Evolutionary conservation across 225 moss, liverwort and hornwort species (phyloP).

Genomic region (Straminergon stramineum): DNA sequence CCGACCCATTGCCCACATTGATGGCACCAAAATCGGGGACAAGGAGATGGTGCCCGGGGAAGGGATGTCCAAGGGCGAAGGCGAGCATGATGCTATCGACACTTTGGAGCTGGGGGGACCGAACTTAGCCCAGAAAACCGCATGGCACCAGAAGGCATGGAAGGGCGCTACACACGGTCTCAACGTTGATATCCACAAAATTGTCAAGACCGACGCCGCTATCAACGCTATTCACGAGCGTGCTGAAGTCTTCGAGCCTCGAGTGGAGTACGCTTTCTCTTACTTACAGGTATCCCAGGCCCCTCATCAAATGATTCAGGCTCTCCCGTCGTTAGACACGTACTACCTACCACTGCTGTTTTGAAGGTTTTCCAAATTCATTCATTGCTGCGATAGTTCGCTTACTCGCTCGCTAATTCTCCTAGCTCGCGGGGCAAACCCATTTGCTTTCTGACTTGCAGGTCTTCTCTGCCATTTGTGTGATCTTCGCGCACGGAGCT

Average conservation of each 20-base stretch:
- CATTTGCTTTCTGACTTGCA: background rate
- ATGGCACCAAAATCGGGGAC: background rate
- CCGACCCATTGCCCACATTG: conserved; percentile 13
- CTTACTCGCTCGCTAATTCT: background rate
- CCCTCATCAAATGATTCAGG: background rate
- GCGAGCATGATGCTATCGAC: background rate
- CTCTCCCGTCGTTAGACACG: background rate
- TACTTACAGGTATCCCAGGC: conserved; percentile 24
- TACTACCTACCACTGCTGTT: background rate
- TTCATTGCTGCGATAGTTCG: background rate
- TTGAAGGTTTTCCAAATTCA: no score
- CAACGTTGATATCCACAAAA: conserved; percentile 51
- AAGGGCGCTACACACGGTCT: conserved; percentile 61
- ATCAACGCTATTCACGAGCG: conserved; percentile 43
- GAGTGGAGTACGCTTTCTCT: conserved; percentile 60
- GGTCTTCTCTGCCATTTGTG: conserved; percentile 26
- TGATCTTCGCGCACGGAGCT: conserved; percentile 12
- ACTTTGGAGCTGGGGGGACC: background rate
- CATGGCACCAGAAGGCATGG: conserved; percentile 25
- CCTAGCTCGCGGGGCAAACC: background rate
- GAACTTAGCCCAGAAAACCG: background rate
- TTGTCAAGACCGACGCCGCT: conserved; percentile 42
- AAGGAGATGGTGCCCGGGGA: background rate
- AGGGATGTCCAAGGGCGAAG: background rate
- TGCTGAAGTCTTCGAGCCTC: conserved; percentile 54